A percentile compares a stretch with the other conserved stretches of the same genome.
phyloP scores from a whole-genome alignment of 495 filamentous ascomycete species.

The Cryomyces minteri region DNA sequence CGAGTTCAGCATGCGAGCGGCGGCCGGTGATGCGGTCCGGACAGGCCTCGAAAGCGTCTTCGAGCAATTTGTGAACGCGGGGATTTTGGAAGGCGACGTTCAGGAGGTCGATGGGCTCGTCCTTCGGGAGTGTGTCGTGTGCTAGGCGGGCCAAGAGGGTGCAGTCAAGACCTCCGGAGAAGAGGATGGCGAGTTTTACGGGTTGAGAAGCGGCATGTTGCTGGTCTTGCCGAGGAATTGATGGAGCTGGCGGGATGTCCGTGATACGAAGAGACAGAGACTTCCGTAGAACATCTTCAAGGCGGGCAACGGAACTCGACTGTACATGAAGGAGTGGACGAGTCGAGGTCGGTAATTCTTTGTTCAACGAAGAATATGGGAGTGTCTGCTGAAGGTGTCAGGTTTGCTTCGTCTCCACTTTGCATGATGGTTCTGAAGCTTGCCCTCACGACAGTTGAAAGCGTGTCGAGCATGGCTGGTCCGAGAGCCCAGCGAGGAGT shows the following conservation, averaged over 20 bases:
- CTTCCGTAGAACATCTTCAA: conserved; percentile 39
- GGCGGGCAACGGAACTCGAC: conserved; percentile 33
- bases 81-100: conserved; percentile 98
- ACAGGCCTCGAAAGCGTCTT: conserved; percentile 51
- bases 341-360: background rate
- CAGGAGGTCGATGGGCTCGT: conserved; percentile 63
- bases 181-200: conserved; percentile 59
- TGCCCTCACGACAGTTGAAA: too few relatives aligned
- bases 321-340: conserved; percentile 23
- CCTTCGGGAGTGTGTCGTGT: conserved; percentile 55
- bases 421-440: too few relatives aligned
- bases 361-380: conserved; percentile 11
- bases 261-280: conserved; percentile 48
- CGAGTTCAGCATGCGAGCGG: conserved; percentile 54
- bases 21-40: conserved; percentile 81
- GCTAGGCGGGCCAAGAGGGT: conserved; percentile 65
- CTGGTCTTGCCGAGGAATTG: background rate
- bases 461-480: too few relatives aligned
- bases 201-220: conserved; percentile 11
- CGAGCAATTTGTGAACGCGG: conserved; percentile 22
- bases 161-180: conserved; percentile 90
- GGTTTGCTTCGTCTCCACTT: too few relatives aligned
- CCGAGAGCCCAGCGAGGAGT: too few relatives aligned
- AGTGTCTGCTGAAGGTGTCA: conserved; percentile 4
- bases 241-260: conserved; percentile 42